Conservation (phyloP, 495 filamentous ascomycete genomes). For the Hapsidospora chrysogenum region DNA sequence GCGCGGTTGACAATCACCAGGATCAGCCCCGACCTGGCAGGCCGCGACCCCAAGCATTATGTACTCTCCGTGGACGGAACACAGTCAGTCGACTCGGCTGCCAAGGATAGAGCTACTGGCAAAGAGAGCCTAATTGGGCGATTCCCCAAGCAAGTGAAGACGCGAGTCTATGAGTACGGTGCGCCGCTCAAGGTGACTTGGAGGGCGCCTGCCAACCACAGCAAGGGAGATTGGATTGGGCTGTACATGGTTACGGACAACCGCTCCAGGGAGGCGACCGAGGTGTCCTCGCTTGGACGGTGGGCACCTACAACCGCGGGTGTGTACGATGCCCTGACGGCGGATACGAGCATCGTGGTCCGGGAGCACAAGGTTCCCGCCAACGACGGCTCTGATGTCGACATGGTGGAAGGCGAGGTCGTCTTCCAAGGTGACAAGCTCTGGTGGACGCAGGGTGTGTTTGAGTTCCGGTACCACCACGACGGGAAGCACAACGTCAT, state of each 20-base stretch:
- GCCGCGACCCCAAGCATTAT: slow-evolving; percentile 74
- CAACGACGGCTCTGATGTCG: slow-evolving; percentile 29
- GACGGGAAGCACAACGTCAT: slow-evolving; percentile 88
- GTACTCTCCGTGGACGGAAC: slow-evolving; percentile 57
- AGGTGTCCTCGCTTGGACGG: slow-evolving; percentile 70
- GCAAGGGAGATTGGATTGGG: slow-evolving; percentile 88
- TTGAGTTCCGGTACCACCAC: slow-evolving; percentile 96
- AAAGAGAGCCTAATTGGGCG: slow-evolving; percentile 27
- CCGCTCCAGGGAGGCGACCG: slow-evolving; percentile 62
- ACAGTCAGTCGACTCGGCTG: slow-evolving; percentile 26
- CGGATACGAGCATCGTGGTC: slow-evolving; percentile 63
- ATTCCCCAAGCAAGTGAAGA: slow-evolving; percentile 38
- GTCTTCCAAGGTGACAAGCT: slow-evolving; percentile 84
- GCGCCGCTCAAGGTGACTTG: slow-evolving; percentile 81
- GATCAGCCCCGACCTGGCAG: slow-evolving; percentile 64
- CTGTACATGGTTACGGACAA: slow-evolving; percentile 93
- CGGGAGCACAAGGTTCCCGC: slow-evolving; percentile 38
- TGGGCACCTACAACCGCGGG: slow-evolving; percentile 73
- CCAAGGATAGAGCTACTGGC: slow-evolving; percentile 31
- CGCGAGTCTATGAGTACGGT: slow-evolving; percentile 73
- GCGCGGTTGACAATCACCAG: slow-evolving; percentile 73
- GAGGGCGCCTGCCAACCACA: slow-evolving; percentile 82
- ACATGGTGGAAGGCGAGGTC: slow-evolving; percentile 59
- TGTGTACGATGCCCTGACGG: slow-evolving; percentile 57
- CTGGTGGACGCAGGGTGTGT: slow-evolving; percentile 91